Evolutionary conservation across 2,329 filamentous ascomycete species (phyloP).

Genomic region (Hymenoscyphus scutula): DNA sequence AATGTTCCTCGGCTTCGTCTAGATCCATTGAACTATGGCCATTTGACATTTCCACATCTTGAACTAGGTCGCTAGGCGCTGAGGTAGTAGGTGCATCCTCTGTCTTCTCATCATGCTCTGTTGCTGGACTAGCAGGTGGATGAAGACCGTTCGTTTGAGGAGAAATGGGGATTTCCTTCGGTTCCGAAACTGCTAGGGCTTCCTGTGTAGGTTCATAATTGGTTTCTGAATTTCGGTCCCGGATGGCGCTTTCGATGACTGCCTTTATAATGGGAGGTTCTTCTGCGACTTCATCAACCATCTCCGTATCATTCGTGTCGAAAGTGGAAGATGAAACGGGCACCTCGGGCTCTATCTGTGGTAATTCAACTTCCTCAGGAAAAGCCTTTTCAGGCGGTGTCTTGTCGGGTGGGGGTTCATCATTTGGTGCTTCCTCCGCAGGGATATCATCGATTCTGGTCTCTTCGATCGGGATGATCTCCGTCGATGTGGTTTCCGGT

Average conservation of each 20-base stretch:
- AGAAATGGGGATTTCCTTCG: background rate
- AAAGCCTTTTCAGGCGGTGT: background rate
- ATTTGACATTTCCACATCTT: slow-evolving; percentile 4
- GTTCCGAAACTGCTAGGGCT: background rate
- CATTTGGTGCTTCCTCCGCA: slow-evolving; percentile 1
- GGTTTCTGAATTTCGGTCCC: background rate
- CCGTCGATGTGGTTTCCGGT: background rate
- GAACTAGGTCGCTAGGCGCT: background rate
- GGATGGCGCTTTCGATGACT: background rate
- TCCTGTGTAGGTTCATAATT: background rate
- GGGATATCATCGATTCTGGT: background rate
- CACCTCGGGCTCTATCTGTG: background rate
- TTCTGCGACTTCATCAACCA: background rate
- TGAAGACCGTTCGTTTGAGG: background rate
- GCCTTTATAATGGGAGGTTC: background rate
- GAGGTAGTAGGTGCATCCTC: background rate
- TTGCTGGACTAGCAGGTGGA: background rate
- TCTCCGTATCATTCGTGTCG: background rate
- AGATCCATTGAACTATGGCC: slow-evolving; percentile 9
- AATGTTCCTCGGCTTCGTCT: background rate
- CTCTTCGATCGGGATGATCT: background rate
- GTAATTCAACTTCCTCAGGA: background rate
- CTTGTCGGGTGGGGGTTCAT: background rate
- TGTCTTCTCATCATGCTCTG: background rate
- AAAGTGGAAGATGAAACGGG: background rate